Conservation (phyloP, 2,329 filamentous ascomycete species). For the Colletotrichum filicis region DNA sequence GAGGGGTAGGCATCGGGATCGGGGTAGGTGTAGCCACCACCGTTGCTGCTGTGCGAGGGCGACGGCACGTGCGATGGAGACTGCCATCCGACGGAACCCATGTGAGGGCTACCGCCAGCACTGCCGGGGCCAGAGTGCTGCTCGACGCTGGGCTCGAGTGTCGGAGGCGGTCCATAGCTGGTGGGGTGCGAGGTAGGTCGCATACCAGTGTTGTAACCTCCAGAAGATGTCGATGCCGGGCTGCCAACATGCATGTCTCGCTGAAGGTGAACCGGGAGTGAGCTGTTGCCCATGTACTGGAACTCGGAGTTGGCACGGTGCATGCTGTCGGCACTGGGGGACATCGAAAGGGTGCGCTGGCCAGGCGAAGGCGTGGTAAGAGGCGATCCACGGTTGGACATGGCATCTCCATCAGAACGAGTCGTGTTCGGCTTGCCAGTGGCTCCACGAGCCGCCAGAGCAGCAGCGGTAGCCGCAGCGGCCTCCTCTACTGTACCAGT, state of each 20-base stretch:
- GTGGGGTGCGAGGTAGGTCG: conserved; percentile 88
- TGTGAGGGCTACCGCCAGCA: conserved; percentile 86
- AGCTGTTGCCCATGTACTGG: conserved; percentile 80
- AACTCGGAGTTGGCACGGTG: conserved; percentile 74
- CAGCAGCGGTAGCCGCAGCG: conserved; percentile 87
- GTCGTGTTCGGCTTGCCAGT: conserved; percentile 55
- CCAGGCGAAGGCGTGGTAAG: conserved; percentile 84
- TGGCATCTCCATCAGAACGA: conserved; percentile 77
- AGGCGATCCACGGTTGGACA: conserved; percentile 78
- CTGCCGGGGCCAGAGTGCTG: conserved; percentile 75
- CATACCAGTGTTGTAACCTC: conserved; percentile 66
- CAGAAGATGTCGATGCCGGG: conserved; percentile 74
- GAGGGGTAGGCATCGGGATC: conserved; percentile 81
- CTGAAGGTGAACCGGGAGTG: conserved; percentile 85
- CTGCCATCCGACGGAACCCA: conserved; percentile 84
- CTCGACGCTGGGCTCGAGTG: conserved; percentile 86
- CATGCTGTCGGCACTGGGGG: conserved; percentile 77
- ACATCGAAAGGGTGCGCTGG: conserved; percentile 83
- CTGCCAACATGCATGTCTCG: conserved; percentile 78
- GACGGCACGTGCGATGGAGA: conserved; percentile 82
- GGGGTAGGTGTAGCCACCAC: conserved; percentile 77
- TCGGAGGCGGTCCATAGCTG: conserved; percentile 84
- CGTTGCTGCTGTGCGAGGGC: conserved; percentile 70
- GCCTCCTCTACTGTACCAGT: conserved; percentile 95
- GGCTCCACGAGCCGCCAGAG: conserved; percentile 69